Evolutionary conservation across 2,329 filamentous ascomycete genomes (phyloP).

Genomic region (Arthrobotrys musiformis): DNA sequence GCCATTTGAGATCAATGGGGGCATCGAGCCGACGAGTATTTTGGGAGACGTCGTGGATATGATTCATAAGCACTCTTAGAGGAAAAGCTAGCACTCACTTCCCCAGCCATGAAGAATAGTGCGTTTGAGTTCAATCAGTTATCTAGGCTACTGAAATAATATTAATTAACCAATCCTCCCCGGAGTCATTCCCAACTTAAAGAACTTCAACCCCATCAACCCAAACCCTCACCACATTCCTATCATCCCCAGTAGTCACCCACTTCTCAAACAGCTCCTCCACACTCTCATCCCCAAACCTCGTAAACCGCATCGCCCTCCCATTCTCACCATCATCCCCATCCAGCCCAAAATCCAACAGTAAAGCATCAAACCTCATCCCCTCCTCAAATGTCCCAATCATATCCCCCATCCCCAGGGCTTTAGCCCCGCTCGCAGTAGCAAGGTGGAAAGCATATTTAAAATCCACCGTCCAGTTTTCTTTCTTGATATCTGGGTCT

Average conservation of each 20-base stretch:
- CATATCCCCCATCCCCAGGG: constrained; percentile 55
- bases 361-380: constrained; percentile 58
- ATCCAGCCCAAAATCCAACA: constrained; percentile 54
- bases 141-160: too few species aligned
- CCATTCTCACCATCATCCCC: constrained; percentile 29
- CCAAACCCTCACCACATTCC: constrained; percentile 57
- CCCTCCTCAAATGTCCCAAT: constrained; percentile 58
- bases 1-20: constrained; percentile 52
- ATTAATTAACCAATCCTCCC: not conserved
- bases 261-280: constrained; percentile 56
- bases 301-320: constrained; percentile 28
- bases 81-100: not conserved
- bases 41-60: constrained; percentile 38
- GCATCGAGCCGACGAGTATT: constrained; percentile 34
- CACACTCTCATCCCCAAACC: constrained; percentile 40
- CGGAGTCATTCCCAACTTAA: constrained; percentile 23
- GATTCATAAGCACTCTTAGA: not conserved
- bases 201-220: constrained; percentile 53
- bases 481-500: not conserved
- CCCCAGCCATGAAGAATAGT: not conserved
- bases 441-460: constrained; percentile 58
- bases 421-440: constrained; percentile 57
- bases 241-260: constrained; percentile 49
- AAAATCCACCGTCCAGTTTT: constrained; percentile 56
- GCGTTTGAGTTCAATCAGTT: not conserved